Conservation (phyloP, 306 rosid species). For the Glycine soja region DNA sequence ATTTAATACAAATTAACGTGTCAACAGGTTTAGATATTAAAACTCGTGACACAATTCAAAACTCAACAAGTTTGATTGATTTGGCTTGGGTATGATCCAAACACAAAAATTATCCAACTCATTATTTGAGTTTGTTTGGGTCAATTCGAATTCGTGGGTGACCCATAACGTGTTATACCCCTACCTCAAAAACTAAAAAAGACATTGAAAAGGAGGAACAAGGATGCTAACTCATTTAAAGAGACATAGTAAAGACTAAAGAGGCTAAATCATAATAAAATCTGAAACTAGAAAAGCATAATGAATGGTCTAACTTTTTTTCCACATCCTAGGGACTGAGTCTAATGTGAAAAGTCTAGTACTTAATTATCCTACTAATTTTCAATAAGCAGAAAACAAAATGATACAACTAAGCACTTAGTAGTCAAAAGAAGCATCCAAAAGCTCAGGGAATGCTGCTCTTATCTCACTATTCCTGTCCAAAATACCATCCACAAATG, state of each 20-base stretch:
- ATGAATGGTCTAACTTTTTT: neutral
- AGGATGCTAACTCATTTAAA: neutral
- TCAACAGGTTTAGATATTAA: no score
- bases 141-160: no score
- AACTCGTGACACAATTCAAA: no score
- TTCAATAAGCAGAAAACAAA: no score
- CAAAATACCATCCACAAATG: slow-evolving; percentile 83
- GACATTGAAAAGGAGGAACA: neutral
- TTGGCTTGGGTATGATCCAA: no score
- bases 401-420: no score
- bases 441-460: slow-evolving; percentile 75
- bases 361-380: slow-evolving; percentile 1
- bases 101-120: no score
- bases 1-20: no score
- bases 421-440: slow-evolving; percentile 72
- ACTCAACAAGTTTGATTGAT: no score
- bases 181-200: no score
- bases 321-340: neutral
- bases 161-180: no score
- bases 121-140: no score
- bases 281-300: neutral
- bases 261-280: slow-evolving; percentile 13
- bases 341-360: neutral
- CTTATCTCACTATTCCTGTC: slow-evolving; percentile 75
- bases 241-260: neutral